phyloP scores from a whole-genome alignment of 2,329 filamentous ascomycete genomes.

The Periglandula ipomoeae region DNA sequence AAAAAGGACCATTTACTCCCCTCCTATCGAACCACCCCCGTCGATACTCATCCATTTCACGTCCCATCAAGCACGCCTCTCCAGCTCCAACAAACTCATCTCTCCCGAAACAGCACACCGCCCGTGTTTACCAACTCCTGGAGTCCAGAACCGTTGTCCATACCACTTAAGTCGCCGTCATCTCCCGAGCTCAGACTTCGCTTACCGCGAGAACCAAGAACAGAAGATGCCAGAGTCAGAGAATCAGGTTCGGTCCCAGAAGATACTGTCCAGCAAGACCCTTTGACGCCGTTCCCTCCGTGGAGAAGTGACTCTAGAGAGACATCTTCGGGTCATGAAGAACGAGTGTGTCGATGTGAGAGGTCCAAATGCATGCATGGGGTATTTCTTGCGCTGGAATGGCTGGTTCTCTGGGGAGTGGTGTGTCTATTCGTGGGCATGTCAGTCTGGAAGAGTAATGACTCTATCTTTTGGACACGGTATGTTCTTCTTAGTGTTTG shows the following conservation, averaged over 20 bases:
- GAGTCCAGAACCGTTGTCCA: neutral
- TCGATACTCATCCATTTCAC: neutral
- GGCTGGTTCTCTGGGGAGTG: conserved; percentile 14
- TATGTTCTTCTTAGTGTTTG: conserved; percentile 3
- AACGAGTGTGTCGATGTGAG: no score
- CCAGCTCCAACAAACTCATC: neutral
- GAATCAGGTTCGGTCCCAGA: neutral
- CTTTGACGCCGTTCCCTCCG: conserved; percentile 19
- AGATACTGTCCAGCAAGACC: conserved; percentile 6
- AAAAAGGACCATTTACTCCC: neutral
- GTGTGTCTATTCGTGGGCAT: conserved; percentile 19
- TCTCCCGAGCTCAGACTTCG: neutral
- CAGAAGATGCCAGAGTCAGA: neutral
- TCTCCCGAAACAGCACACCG: neutral
- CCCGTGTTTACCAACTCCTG: neutral
- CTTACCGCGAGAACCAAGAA: no score
- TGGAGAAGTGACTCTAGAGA: conserved; percentile 11
- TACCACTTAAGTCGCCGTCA: neutral
- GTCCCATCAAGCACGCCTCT: neutral
- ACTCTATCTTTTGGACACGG: conserved; percentile 17
- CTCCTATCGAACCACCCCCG: neutral
- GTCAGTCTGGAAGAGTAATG: conserved; percentile 16
- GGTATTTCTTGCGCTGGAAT: conserved; percentile 16
- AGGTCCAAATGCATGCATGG: neutral
- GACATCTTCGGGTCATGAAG: neutral